Percentiles rank a stretch among this genome's conserved stretches.
These are phyloP conservation scores for Dactylellina cionopaga DNA, from an alignment of 2,329 filamentous ascomycete genomes.

Conservation along the genomic window DNA sequence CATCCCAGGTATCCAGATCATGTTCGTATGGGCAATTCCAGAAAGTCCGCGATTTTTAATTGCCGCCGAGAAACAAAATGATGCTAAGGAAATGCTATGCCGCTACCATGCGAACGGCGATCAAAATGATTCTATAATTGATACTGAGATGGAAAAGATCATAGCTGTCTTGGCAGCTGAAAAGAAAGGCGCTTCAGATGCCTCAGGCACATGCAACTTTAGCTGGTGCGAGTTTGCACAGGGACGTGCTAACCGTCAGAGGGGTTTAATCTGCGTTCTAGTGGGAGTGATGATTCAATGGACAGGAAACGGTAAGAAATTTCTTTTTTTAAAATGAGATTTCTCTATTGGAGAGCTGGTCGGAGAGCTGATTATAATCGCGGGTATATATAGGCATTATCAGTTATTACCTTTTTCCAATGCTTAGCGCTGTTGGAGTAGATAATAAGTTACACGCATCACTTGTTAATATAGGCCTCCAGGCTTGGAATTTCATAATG, in stretches of 20 bases:
- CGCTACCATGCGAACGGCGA: conserved; percentile 1
- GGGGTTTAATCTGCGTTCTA: conserved; percentile 4
- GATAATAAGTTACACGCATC: background rate
- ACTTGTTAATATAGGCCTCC: conserved; percentile 10
- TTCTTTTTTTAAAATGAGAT: background rate
- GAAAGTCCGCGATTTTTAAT: conserved; percentile 32
- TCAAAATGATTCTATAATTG: background rate
- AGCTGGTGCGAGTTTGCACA: background rate
- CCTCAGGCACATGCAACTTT: background rate
- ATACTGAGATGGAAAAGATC: conserved; percentile 8
- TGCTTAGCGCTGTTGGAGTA: background rate
- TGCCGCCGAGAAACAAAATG: background rate
- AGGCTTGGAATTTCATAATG: conserved; percentile 1
- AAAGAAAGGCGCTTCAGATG: background rate
- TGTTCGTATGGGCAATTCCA: background rate
- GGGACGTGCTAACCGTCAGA: background rate
- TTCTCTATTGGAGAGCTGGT: too few relatives aligned
- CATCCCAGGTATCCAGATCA: conserved; percentile 9
- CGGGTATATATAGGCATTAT: conserved; percentile 9
- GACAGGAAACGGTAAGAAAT: conserved; percentile 30
- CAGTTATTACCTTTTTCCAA: conserved; percentile 24
- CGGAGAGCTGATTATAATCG: too few relatives aligned
- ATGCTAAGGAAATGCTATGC: background rate
- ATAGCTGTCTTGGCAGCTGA: background rate
- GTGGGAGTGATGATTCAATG: conserved; percentile 28